These are phyloP conservation scores for Tephrocybe rancida DNA, from an alignment of 768 basidiomycete genomes.

Conservation along the genomic window DNA sequence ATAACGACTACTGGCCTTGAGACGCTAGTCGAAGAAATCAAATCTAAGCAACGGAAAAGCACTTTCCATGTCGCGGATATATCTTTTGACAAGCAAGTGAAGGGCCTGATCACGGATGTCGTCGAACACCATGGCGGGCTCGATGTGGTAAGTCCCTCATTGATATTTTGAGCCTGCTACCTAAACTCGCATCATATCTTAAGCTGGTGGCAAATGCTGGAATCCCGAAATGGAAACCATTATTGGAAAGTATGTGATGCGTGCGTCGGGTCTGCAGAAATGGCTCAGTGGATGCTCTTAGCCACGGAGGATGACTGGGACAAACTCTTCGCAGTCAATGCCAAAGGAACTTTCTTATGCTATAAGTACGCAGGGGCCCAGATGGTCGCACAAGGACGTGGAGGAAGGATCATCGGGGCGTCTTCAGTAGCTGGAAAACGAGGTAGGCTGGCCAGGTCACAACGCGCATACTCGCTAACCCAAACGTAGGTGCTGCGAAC, in stretches of 20 bases:
- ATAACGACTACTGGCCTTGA: slow-evolving; percentile 28
- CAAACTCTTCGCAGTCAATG: slow-evolving; percentile 48
- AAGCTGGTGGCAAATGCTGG: slow-evolving; percentile 40
- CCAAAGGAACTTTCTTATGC: slow-evolving; percentile 59
- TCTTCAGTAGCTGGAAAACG: slow-evolving; percentile 31
- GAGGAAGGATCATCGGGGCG: slow-evolving; percentile 60
- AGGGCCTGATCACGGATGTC: slow-evolving; percentile 19
- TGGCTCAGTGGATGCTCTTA: slow-evolving; percentile 9
- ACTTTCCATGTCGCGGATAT: slow-evolving; percentile 22
- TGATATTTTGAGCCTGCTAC: too few species aligned
- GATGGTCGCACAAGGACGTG: slow-evolving; percentile 56
- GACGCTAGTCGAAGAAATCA: slow-evolving; percentile 20
- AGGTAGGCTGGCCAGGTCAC: slow-evolving; percentile 18
- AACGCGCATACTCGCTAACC: not conserved
- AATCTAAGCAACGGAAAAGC: slow-evolving; percentile 17
- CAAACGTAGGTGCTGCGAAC: not conserved
- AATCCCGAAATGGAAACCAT: slow-evolving; percentile 15
- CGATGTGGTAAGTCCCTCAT: slow-evolving; percentile 31
- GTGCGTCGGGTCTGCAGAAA: not conserved
- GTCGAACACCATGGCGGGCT: slow-evolving; percentile 23
- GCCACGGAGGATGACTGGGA: slow-evolving; percentile 42
- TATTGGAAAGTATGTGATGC: slow-evolving; percentile 21
- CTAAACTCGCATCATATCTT: too few species aligned
- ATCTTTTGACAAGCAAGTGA: slow-evolving; percentile 21
- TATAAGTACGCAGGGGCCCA: slow-evolving; percentile 66